Evolutionary conservation across 140 eudicot genomes (phyloP).

Genomic region (Ambrosia hybrid): DNA sequence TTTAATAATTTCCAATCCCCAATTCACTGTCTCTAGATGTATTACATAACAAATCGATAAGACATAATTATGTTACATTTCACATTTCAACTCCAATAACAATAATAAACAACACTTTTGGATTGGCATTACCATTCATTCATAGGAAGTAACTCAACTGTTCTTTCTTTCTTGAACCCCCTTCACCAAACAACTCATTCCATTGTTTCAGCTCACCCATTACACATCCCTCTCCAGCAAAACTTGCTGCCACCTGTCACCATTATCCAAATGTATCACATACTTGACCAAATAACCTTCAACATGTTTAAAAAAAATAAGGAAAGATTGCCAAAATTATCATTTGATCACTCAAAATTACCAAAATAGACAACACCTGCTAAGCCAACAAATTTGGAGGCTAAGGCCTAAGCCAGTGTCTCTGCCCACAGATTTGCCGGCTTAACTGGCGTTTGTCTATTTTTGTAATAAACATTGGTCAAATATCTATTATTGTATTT

Average conservation of each 20-base stretch:
- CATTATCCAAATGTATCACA: neutral
- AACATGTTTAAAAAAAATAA: neutral
- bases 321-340: too few species aligned
- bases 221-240: conserved; percentile 81
- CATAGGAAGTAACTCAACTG: conserved; percentile 85
- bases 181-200: conserved; percentile 95
- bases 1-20: conserved; percentile 18
- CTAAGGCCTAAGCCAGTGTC: too few species aligned
- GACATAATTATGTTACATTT: conserved; percentile 27
- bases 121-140: conserved; percentile 28
- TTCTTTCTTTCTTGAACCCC: conserved; percentile 91
- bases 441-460: too few species aligned
- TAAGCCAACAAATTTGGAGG: too few species aligned
- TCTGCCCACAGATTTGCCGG: too few species aligned
- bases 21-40: conserved; percentile 19
- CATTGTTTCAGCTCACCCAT: conserved; percentile 93
- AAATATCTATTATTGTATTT: too few species aligned
- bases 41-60: conserved; percentile 19
- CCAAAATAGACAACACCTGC: too few species aligned
- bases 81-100: conserved; percentile 2
- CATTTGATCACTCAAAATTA: too few species aligned
- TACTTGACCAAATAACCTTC: neutral
- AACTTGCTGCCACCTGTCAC: conserved; percentile 93
- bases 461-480: too few species aligned
- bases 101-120: neutral